Percentiles rank a stretch among this genome's conserved stretches.
These are phyloP conservation scores for Ustilago bromivora DNA, from an alignment of 1,284 basidiomycete genomes.

Conservation along the genomic window DNA sequence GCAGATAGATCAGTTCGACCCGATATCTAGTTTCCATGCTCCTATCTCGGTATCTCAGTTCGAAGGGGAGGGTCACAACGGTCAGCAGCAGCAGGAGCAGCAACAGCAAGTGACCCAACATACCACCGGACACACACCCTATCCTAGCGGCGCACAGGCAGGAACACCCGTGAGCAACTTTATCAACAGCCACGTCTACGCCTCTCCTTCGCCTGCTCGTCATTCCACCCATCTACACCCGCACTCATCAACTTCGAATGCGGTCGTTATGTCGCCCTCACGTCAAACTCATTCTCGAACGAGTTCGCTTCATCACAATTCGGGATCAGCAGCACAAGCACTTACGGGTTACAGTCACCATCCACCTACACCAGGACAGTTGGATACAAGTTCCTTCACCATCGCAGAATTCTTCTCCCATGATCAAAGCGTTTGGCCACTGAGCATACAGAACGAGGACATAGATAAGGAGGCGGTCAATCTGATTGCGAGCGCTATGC, in stretches of 20 bases:
- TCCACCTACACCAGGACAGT: conserved; percentile 30
- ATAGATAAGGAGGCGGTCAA: conserved; percentile 46
- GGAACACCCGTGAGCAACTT: conserved; percentile 10
- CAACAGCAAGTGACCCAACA: not conserved
- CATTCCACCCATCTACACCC: conserved; percentile 10
- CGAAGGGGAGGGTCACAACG: not conserved
- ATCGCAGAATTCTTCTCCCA: conserved; percentile 53
- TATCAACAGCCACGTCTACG: not conserved
- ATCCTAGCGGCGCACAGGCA: not conserved
- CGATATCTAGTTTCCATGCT: conserved; percentile 19
- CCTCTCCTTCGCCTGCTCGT: not conserved
- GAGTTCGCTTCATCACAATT: conserved; percentile 8
- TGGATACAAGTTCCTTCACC: conserved; percentile 41
- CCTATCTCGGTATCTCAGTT: conserved; percentile 10
- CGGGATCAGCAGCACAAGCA: not conserved
- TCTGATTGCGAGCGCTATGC: conserved; percentile 44
- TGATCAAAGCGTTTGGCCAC: conserved; percentile 51
- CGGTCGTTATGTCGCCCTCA: conserved; percentile 1
- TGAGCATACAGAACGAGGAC: conserved; percentile 47
- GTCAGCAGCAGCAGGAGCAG: conserved; percentile 16
- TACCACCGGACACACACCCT: conserved; percentile 12
- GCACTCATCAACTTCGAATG: not conserved
- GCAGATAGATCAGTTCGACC: conserved; percentile 40
- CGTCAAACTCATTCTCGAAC: conserved; percentile 12
- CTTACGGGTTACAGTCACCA: conserved; percentile 9